Evolutionary conservation across 1,284 basidiomycete genomes (phyloP).

Genomic region (Malassezia caprae): DNA sequence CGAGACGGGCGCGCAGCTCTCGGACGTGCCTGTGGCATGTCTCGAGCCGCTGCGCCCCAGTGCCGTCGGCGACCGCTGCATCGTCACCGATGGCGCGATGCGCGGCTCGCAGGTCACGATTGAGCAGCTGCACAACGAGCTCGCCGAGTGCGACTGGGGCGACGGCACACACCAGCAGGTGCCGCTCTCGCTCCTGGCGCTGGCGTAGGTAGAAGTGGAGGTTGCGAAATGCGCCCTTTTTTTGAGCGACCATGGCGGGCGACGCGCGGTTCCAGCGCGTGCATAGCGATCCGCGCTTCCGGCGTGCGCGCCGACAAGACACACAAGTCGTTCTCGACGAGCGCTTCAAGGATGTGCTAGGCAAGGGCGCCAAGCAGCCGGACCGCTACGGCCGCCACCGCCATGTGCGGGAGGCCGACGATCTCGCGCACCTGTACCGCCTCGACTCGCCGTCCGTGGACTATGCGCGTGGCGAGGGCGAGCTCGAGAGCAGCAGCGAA

Average conservation of each 20-base stretch:
- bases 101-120: slow-evolving; percentile 13
- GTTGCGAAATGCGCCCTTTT: not conserved
- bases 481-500: slow-evolving; percentile 34
- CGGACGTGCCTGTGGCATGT: slow-evolving; percentile 14
- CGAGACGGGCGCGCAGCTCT: slow-evolving; percentile 10
- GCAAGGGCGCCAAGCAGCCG: slow-evolving; percentile 32
- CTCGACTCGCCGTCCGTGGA: slow-evolving; percentile 53
- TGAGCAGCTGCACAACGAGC: not conserved
- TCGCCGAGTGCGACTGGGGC: slow-evolving; percentile 2
- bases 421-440: slow-evolving; percentile 11
- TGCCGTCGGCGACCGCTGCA: slow-evolving; percentile 8
- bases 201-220: slow-evolving; percentile 9
- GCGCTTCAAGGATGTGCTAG: slow-evolving; percentile 77
- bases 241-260: not conserved
- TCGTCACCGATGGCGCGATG: slow-evolving; percentile 12
- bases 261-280: slow-evolving; percentile 65
- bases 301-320: slow-evolving; percentile 66
- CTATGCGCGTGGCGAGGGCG: slow-evolving; percentile 67
- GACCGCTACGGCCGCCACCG: slow-evolving; percentile 48
- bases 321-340: slow-evolving; percentile 82
- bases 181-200: slow-evolving; percentile 2
- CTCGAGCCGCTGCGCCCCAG: slow-evolving; percentile 12
- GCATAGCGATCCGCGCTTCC: slow-evolving; percentile 83
- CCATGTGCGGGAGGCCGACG: slow-evolving; percentile 31
- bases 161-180: slow-evolving; percentile 3